Evolutionary conservation across 2,329 filamentous ascomycete species (phyloP), one percentile per base, ranked within the genome.

Genomic region (Fusarium begoniae): DNA sequence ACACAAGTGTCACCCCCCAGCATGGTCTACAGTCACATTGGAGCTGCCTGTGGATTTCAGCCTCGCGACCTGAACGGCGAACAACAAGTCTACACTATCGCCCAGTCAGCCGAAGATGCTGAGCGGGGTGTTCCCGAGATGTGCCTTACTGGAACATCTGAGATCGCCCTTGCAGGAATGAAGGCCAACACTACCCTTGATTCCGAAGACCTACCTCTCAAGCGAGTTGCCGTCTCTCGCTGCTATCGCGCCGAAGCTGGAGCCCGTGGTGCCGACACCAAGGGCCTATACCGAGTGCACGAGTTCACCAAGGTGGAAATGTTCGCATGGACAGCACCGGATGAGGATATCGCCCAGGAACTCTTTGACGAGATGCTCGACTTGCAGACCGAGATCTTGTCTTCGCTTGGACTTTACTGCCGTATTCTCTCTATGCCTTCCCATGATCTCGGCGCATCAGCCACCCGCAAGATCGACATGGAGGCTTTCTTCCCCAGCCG

Each of bases 301-400:
- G 96, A 99, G 83, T 99, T 99, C 83, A 98, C 95, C 35, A 99
- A 99, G 82, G 96, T 99, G 1, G 96, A 99, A 83, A 91, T 99
- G 87, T 98, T 99, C 81, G 95, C 93, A 1, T 99, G 96, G 96
- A 93, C 94, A 9, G 78, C 87, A 37, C 90, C 93, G 4, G 87
- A 90, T 60, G 65, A 78, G 6, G 80, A 79, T 38, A 80, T 82
- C 45, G 85, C 90, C 1, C 84, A 87, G 13, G 84, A 88, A 1
- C 77, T 96, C 18, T 98, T 98, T 81, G 86, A 93, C 57, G 95
- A 98, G 82, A 94, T 99, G 87, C 85, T 98, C 58, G 89, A 90
- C 69, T 92, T 98, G 60, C 96, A 99, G 83, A 93, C 90, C 6
- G 93, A 96, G 80, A 95, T 99, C 63, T 86, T 98, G 18, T 85